Evolutionary conservation across 2,329 filamentous ascomycete genomes (phyloP), one percentile per base, ranked within the genome.

Genomic region (Dothidotthia symphoricarpi): DNA sequence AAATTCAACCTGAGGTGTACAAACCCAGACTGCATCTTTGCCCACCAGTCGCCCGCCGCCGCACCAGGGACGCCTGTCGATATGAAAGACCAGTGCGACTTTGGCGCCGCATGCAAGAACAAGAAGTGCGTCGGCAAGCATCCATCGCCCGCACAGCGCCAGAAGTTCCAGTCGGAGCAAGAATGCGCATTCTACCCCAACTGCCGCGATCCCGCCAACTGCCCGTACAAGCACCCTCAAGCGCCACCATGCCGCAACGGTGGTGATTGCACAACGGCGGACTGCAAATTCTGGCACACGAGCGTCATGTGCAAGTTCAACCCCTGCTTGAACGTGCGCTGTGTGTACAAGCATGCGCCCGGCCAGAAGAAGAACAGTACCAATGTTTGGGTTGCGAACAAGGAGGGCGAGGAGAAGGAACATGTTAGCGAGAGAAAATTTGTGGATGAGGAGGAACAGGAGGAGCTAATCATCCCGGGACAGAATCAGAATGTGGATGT

Each of bases 81-180:
- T 64, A 76, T 90, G 51, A 80, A 76, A 41, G 88, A 95, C 57
- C 75, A 78, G 13, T 98, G 93, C 72, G 78, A 78, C 13, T 97
- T 86, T 56, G 91, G 89, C 14, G 88, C 82, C 2, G 89, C 89
- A 7, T 98, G 93, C 80, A 95, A 93, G 71, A 98, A 97, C 75
- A 78, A 81, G 58, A 97, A 97, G 71, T 98, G 93, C 62, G 86
- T 86, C 7, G 90, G 80, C 19, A 86, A 88, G 42, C 93, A 98
- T 67, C 93, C 93, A 2, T 96, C 90, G 6, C 93, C 93, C 1
- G 89, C 91, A 5, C 79, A 86, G 53, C 87, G 82, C 64, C 72
- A 80, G 34, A 82, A 83, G 16, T 87, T 91, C 63, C 86, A 95
- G 69, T 78, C 82, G 42, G 86, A 93, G 65, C 82, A 86, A 65